Evolutionary conservation across 148 eudicot genomes (phyloP).

Genomic region (Chenopodium formosanum): DNA sequence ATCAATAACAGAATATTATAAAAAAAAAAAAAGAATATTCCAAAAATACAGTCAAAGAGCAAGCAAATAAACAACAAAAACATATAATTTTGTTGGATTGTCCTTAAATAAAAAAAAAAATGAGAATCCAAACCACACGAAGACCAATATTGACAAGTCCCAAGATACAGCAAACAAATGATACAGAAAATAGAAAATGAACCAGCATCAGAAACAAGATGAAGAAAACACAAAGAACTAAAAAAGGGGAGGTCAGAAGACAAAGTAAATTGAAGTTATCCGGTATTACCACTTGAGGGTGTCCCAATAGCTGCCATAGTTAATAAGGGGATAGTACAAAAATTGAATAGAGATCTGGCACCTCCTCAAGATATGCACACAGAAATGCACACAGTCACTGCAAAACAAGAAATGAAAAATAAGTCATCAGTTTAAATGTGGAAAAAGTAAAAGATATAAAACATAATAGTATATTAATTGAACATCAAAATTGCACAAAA

Average conservation of each 20-base stretch:
- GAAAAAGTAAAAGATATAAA: not conserved
- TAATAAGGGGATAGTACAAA: not conserved
- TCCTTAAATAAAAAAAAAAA: no score
- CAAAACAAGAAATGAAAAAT: not conserved
- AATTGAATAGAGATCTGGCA: not conserved
- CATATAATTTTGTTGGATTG: no score
- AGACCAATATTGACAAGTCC: not conserved
- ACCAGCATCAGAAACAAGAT: not conserved
- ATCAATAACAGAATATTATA: not conserved
- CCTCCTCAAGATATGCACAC: constrained; percentile 8
- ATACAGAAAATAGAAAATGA: no score
- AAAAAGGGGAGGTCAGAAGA: not conserved
- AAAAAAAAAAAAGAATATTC: not conserved
- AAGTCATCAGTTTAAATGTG: not conserved
- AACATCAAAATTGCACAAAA: not conserved
- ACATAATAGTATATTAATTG: not conserved
- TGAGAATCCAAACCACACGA: no score
- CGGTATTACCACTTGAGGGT: constrained; percentile 27
- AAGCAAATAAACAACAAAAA: no score
- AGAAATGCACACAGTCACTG: constrained; percentile 9
- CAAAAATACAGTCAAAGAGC: not conserved
- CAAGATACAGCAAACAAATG: not conserved
- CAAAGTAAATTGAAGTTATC: not conserved
- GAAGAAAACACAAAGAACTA: not conserved
- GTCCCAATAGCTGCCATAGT: constrained; percentile 34